A percentile compares a stretch with the other conserved stretches of the same genome.
These are phyloP conservation scores for Hippophae gyantsensis DNA, from an alignment of 306 rosid species.

Conservation along the genomic window DNA sequence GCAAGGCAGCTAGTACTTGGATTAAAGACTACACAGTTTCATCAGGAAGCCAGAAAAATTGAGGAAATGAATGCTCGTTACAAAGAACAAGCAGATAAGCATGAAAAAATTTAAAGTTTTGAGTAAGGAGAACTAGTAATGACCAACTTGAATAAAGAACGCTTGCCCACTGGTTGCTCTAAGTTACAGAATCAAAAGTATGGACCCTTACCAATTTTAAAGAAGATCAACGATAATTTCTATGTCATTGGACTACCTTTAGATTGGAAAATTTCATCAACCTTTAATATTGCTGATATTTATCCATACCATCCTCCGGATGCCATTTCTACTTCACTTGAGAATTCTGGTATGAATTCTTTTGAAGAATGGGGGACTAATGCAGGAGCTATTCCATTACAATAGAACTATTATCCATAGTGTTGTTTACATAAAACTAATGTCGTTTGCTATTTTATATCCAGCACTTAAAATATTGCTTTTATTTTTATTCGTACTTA, in stretches of 20 bases:
- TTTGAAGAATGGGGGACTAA: not conserved
- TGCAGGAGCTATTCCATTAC: not conserved
- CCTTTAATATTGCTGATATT: not conserved
- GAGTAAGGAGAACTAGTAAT: not conserved
- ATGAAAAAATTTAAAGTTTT: too few species aligned
- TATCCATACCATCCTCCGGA: not conserved
- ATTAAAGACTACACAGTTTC: too few species aligned
- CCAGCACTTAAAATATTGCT: too few species aligned
- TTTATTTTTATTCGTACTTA: too few species aligned
- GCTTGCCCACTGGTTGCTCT: not conserved
- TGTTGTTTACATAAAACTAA: too few species aligned
- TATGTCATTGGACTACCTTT: not conserved
- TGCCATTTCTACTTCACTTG: not conserved
- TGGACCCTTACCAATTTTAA: not conserved
- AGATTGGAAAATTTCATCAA: not conserved
- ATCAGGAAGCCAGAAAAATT: too few species aligned
- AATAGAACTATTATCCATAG: too few species aligned
- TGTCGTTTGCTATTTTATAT: too few species aligned
- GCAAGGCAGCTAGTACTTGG: not conserved
- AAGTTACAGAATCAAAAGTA: not conserved
- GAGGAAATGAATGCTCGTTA: not conserved
- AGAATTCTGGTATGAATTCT: not conserved
- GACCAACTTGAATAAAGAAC: not conserved
- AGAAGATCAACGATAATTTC: not conserved
- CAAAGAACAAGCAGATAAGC: not conserved